Evolutionary conservation across 192 early-diverging fungal species (phyloP), one percentile per base, ranked within the genome.

Genomic region (Coemansia sp.): DNA sequence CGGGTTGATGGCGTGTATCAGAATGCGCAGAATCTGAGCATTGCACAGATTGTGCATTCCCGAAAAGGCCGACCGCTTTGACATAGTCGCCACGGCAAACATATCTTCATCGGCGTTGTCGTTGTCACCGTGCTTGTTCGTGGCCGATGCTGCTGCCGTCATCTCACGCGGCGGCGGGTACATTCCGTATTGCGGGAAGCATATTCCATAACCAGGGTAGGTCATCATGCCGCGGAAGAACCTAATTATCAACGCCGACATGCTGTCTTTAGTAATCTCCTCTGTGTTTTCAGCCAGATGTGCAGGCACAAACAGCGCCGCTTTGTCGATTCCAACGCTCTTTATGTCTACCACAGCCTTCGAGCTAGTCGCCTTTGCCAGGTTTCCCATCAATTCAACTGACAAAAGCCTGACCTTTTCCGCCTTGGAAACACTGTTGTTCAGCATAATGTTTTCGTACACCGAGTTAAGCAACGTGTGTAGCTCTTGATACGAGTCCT

Each of bases 221-320:
- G 81, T 75, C 76, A 79, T 84, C 71, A 84, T 53, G 8, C 76
- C 81, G 28, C 61, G 67, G 48, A 84, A 70, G 43, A 84, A 84
- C 51, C 81, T 70, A 2, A 70, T 53, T 32, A 79, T 61, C 34
- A 84, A 61, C 17, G 56, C 81, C 20, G 77, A 41, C 39, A 76
- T 41, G 48, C 67, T 76, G 61, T 84, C 81, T 28, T 36, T 65
- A 36, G 57, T 28, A 1, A 22, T 45, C 2, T 8, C 43, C 17
- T 28, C 33, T 20, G 15, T 18, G 5, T 62, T 38, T 17, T 11
- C 37, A 14, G 35, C 48, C 41, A 36, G 41, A 5, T n/a, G 54
- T 6, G 2, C 34, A 0, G 76, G 76, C 2, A 61, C 67, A 68
- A 79, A 78, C 15, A 9, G 11, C n/a, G 67, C 68, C 5, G 71